A percentile compares a stretch with the other conserved stretches of the same genome.
Evolutionary conservation across 371 early-diverging fungal genomes (phyloP).

Genomic region (Rhizomucor miehei): DNA sequence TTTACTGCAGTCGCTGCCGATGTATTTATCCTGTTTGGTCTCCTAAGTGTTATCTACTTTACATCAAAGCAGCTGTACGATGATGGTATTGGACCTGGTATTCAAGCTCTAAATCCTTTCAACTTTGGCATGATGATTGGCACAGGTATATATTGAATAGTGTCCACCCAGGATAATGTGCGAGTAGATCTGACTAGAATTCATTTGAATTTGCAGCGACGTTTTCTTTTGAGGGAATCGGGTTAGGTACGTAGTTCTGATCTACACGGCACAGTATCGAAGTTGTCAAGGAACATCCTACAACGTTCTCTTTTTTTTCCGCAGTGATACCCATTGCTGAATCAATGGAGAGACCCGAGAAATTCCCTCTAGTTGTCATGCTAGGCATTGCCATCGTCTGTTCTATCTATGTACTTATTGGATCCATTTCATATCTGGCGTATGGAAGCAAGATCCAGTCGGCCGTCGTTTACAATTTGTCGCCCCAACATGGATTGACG

Average conservation of each 20-base stretch:
- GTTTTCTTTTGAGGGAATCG: slow-evolving; percentile 81
- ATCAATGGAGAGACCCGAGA: slow-evolving; percentile 53
- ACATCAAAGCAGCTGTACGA: slow-evolving; percentile 27
- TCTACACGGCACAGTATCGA: too few species aligned
- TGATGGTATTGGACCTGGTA: slow-evolving; percentile 39
- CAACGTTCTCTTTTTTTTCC: too few species aligned
- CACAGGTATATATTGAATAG: slow-evolving; percentile 47
- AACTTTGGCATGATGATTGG: slow-evolving; percentile 72
- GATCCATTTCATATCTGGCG: slow-evolving; percentile 64
- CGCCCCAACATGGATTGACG: slow-evolving; percentile 43
- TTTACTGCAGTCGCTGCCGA: slow-evolving; percentile 72
- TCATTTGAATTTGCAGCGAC: too few species aligned
- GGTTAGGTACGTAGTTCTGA: slow-evolving; percentile 41
- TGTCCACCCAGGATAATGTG: too few species aligned
- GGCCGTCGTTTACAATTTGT: slow-evolving; percentile 67
- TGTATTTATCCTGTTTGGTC: slow-evolving; percentile 68
- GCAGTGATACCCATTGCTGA: slow-evolving; percentile 56
- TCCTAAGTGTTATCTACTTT: slow-evolving; percentile 47
- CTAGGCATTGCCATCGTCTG: slow-evolving; percentile 37
- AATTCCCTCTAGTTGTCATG: slow-evolving; percentile 51
- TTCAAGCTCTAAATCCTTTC: slow-evolving; percentile 51
- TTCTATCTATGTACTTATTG: slow-evolving; percentile 59
- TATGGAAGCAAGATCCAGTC: slow-evolving; percentile 72
- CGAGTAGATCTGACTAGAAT: too few species aligned
- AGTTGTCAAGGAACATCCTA: too few species aligned